Base-by-base conservation (phyloP, 2,329 filamentous ascomycete genomes). In the Penicillium sp. region DNA sequence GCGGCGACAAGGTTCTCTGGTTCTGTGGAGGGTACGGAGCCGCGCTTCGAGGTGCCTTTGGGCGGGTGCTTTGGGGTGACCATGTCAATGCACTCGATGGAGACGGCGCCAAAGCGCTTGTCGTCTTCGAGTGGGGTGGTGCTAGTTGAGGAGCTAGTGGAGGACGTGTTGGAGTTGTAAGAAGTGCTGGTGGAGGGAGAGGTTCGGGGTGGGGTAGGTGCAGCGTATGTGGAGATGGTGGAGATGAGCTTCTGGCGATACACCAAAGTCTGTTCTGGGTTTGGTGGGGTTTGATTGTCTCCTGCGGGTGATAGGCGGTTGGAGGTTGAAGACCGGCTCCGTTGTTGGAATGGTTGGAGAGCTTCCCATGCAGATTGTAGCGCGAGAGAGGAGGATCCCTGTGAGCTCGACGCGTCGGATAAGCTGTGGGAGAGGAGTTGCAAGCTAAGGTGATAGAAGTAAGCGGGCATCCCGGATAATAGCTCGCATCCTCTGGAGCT, bases 31-130 rank as follows among this genome's bases (percentile, higher is more conserved):
- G 38, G 17, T 3, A 48, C 25, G 33, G 56, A 35, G 23, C 60
- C 69, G 36, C 58, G 60, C 59, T 56, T 69, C 44, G 60, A 51
- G 36, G 66, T 67, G 47, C 65, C 60, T 43, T 67, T 68, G 10
- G 59, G 43, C 19, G 66, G 55, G 57, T 68, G 69, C 31, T 65
- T 62, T 10, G 67, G 68, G 4, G 71, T 63, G 47, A 80, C 79
- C 81, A 93, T 87, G 73, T 96, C 89, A 73, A 96, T 86, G 68
- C 90, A 90, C 73, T 93, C 87, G 42, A 97, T 85, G 53, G 83
- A 84, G 52, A 97, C 83, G n/a, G 80, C 81, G 44, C 89, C 90
- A 72, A 96, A 91, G 53, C 94, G 83, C 88, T 90, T 93, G 74
- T 97, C 93, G 54, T 75, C 59, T 43, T 69, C 54, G 31, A 70